A percentile compares a stretch with the other conserved stretches of the same genome.
Evolutionary conservation across 148 eudicot species (phyloP).

Genomic region (Spergularia marina): DNA sequence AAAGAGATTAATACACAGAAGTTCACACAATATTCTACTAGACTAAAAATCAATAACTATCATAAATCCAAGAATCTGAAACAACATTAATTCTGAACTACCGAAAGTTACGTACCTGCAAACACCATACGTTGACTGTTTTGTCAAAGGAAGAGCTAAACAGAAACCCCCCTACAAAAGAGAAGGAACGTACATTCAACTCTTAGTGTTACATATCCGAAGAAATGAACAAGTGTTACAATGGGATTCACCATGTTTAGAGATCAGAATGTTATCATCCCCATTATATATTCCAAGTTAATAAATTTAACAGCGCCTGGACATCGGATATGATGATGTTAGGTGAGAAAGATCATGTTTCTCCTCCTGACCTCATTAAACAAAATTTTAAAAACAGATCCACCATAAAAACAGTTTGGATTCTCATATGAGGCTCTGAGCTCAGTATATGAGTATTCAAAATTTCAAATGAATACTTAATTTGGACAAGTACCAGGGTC

Average conservation of each 20-base stretch:
- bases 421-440: neutral
- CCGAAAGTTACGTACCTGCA: conserved; percentile 57
- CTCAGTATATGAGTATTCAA: neutral
- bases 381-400: neutral
- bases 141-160: conserved; percentile 91
- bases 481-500: neutral
- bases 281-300: neutral
- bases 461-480: neutral
- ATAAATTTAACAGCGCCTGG: neutral
- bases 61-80: neutral
- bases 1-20: neutral
- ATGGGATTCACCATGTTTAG: neutral
- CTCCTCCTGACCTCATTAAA: neutral
- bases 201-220: conserved; percentile 10
- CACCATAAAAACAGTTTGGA: neutral
- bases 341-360: neutral
- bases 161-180: conserved; percentile 69
- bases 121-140: conserved; percentile 75
- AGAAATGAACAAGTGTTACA: neutral
- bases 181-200: conserved; percentile 23
- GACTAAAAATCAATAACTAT: neutral
- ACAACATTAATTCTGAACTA: neutral
- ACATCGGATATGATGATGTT: neutral
- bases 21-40: conserved; percentile 9
- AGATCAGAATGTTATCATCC: neutral